These are phyloP conservation scores for Daldinia childiae DNA, from an alignment of 495 filamentous ascomycete species.

Conservation along the genomic window DNA sequence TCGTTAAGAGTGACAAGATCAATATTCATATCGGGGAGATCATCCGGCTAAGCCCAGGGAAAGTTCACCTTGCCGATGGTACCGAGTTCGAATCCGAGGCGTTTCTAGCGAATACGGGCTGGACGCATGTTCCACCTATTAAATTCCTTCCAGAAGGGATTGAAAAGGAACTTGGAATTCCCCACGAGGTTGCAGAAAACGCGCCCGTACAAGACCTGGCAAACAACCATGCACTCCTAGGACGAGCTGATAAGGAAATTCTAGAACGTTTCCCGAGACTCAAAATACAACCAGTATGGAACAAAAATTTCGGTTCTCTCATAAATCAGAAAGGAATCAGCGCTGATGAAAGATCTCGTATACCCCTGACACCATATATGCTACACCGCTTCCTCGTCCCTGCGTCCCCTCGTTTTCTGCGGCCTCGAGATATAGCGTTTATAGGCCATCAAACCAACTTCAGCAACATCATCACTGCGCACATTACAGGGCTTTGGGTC, in stretches of 20 bases:
- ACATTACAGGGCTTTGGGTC: neutral
- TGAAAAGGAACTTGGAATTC: neutral
- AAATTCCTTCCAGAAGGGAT: neutral
- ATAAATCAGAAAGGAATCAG: neutral
- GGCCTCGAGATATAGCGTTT: neutral
- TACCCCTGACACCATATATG: neutral
- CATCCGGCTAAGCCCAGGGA: neutral
- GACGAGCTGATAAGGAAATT: neutral
- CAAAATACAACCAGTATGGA: neutral
- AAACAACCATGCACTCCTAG: neutral
- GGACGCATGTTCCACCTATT: neutral
- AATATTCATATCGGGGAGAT: conserved; percentile 52
- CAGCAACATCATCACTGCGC: neutral
- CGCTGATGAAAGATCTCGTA: neutral
- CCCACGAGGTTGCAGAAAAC: neutral
- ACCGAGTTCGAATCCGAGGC: neutral
- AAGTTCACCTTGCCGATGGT: neutral
- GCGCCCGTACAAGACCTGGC: neutral
- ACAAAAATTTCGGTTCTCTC: neutral
- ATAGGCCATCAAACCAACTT: neutral
- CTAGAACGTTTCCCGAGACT: neutral
- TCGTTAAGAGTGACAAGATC: conserved; percentile 66
- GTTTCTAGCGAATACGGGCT: neutral
- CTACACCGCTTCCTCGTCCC: neutral
- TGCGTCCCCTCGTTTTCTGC: neutral